Evolutionary conservation across 2,329 filamentous ascomycete genomes (phyloP).

Genomic region (Fusarium musae): DNA sequence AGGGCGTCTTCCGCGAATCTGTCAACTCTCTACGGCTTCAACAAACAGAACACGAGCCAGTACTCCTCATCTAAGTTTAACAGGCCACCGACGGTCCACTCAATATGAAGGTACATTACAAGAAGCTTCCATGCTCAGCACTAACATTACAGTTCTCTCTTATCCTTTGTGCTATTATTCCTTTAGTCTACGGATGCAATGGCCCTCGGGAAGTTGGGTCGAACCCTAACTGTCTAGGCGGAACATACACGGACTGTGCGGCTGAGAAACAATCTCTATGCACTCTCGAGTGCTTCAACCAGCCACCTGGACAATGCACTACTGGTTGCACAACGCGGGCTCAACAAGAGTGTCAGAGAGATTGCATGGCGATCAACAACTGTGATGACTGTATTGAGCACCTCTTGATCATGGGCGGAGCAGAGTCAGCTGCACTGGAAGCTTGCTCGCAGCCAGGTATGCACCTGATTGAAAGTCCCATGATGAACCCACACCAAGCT

Average conservation of each 20-base stretch:
- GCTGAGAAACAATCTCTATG: neutral
- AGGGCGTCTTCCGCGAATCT: neutral
- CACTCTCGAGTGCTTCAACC: neutral
- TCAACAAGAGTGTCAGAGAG: neutral
- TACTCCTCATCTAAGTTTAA: too few relatives aligned
- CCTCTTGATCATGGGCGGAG: neutral
- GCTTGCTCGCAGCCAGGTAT: neutral
- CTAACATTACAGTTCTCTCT: neutral
- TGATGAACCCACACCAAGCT: rapidly evolving
- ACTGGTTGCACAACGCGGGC: neutral
- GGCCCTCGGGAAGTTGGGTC: neutral
- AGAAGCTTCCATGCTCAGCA: neutral
- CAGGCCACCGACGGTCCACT: neutral
- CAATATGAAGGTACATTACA: neutral
- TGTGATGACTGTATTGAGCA: neutral
- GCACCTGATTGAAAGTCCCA: rapidly evolving
- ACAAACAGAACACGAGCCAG: neutral
- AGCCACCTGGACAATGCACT: neutral
- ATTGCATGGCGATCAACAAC: neutral
- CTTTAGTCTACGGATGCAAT: neutral
- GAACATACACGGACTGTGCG: neutral
- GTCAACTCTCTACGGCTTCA: neutral
- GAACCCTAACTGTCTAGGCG: neutral
- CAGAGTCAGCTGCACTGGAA: neutral
- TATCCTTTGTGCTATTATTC: neutral